Evolutionary conservation across 805 yeast genomes (phyloP), one percentile per base, ranked within the genome.

Genomic region (Schwanniomyces sp.): DNA sequence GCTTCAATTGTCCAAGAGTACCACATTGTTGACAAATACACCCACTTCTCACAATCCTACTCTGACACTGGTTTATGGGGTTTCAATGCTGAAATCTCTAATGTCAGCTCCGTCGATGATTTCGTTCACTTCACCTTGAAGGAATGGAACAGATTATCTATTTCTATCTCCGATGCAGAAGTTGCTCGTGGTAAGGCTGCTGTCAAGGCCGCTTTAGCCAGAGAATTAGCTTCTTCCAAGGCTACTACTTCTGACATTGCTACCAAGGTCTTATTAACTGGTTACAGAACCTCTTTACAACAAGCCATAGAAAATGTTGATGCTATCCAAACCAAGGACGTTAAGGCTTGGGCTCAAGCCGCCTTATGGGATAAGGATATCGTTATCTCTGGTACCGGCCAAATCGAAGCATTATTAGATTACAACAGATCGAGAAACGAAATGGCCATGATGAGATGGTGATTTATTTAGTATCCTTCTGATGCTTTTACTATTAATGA

Each of bases 21-120:
- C 76, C 88, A 85, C 67, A 73, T 88, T 64, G 85, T 85, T 61
- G 91, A 86, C 65, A 72, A 80, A 54, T 86, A 76, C 75, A 69
- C 78, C 55, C 92, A 87, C 72, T 88, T 85, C 79, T 80, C 88
- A 53, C 69, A 70, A 44, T 82, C 88, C 41, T 86, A 82, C 79
- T 78, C 86, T 55, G 89, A 86, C 69, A 75, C 86, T 49, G 94
- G 94, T 65, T 79, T 88, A 67, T 88, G 91, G 89, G 96, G 96
- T 66, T 84, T 85, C 74, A 74, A 79, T 67, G 76, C 88, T 52
- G 82, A 79, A 63, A 77, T 85, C 54, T 72, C 84, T 49, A 81
- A 85, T 70, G 66, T 84, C 55, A 67, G 54, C 36, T 72, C 74
- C 59, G 72, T 88, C 56, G 95, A 88, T 69, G 96, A 88, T 65